Evolutionary conservation across 345 rosid species (phyloP), one percentile per base, ranked within the genome.

Genomic region (Populus davidiana): DNA sequence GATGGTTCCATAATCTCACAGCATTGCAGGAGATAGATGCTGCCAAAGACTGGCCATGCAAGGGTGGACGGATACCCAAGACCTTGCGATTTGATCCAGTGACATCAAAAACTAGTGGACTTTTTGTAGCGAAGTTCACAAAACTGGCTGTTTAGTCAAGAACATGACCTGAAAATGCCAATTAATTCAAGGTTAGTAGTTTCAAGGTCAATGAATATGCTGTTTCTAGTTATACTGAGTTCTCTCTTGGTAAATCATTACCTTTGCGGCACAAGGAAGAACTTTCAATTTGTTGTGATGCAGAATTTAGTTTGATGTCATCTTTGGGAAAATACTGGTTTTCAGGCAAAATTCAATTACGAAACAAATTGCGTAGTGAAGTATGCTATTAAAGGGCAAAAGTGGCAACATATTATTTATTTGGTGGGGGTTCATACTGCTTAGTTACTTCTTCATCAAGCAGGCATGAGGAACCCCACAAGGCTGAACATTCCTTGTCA

Each of bases 91-190:
- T 96, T 70, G 96, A 91, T 82, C 96, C 99, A 21, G 79, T 79
- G 11, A 87, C 92, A 36, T 96, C 99, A 64, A 87, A 88, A 86
- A 95, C 99, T 47, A 95, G 98, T 75, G 99, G 99, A 67, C 99
- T 95, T 67, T 95, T 93, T 63, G 81, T 95, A 8, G 98, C 93
- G 6, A 96, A 85, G 77, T 86, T 96, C 80, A 87, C 82, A 62
- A 96, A 93, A 83, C 74, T 82, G 50, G 81, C 79, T 8, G 3
- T 14, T 11, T 77, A 72, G 54, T 36, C 44, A n/a, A 47, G 44
- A 10, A 20, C 6, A 16, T 21, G 36, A 73, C 49, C 27, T 29
- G 27, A 10, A 33, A 6, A 23, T 36, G 54, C 20, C 54, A n/a
- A 1, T 25, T 14, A 43, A 70, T 43, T 35, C 33, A 43, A 62